Conservation (phyloP, 306 rosid genomes). For the Carpinus fangiana region DNA sequence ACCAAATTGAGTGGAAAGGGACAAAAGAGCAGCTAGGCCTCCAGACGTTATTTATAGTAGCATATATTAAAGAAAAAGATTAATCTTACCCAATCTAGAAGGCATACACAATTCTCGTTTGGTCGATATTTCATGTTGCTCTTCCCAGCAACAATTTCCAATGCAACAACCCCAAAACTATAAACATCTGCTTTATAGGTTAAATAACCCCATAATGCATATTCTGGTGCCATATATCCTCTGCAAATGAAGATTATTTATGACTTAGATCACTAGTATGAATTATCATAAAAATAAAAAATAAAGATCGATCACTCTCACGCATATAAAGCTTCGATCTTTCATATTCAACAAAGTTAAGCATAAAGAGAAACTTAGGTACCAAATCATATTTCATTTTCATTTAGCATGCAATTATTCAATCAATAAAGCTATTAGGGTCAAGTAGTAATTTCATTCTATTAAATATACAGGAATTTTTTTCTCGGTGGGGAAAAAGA, state of each 20-base stretch:
- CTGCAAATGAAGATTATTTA: conserved; percentile 25
- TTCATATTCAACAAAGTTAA: too few relatives aligned
- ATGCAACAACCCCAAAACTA: conserved; percentile 56
- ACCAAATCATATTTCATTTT: too few relatives aligned
- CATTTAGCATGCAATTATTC: too few relatives aligned
- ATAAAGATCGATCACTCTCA: too few relatives aligned
- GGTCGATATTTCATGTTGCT: conserved; percentile 41
- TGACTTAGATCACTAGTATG: neutral
- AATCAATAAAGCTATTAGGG: too few relatives aligned
- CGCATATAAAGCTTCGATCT: too few relatives aligned
- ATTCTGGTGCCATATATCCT: conserved; percentile 82
- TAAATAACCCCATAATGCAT: conserved; percentile 66
- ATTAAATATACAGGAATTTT: too few relatives aligned
- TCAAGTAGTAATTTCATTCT: too few relatives aligned
- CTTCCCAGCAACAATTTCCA: conserved; percentile 54
- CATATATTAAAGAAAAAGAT: neutral
- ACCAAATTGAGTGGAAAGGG: neutral
- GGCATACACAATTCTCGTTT: conserved; percentile 53
- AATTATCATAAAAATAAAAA: too few relatives aligned
- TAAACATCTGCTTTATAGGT: conserved; percentile 63
- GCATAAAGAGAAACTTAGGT: too few relatives aligned
- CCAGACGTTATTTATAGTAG: neutral
- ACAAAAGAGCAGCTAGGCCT: neutral
- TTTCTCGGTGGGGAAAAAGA: too few relatives aligned
- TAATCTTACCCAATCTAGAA: conserved; percentile 54